Base-by-base conservation (phyloP, 139 green algal species). In the Micractinium conductrix region DNA sequence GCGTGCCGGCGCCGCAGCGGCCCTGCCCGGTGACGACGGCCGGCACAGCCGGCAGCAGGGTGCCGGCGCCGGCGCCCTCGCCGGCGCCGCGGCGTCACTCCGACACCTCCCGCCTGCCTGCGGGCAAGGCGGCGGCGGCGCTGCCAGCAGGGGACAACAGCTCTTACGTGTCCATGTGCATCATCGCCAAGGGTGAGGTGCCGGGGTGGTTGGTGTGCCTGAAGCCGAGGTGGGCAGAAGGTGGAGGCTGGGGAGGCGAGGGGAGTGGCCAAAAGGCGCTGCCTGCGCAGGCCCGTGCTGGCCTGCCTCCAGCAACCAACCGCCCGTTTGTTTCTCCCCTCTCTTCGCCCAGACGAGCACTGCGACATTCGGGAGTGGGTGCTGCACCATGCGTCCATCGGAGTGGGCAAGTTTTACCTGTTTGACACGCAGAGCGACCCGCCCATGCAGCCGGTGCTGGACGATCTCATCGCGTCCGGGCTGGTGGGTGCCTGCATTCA, bases 351-450 rank as follows among this genome's bases (percentile, higher is more conserved):
- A 82, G 76, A 82, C 28, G 76, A 82, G 58, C 76, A 82, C 76
- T 82, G 76, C 58, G 76, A 82, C 76, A 72, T 82, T 22, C 76
- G 76, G 12, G 76, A 82, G 76, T 82, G 76, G 76, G 76, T 71
- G 76, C 76, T 82, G 76, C 76, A 82, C 58, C 76, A 82, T 6
- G 76, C 76, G 48, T 50, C 37, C 38, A 42, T 78, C 26, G 70
- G 70, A 19, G 70, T 53, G 45, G 70, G 70, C 43, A 85, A 79
- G 67, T 69, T 85, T 48, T 85, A 85, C 48, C 22, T 85, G 9
- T 85, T 79, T 70, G 80, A 85, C 35, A 78, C 76, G 1, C 58
- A 71, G 62, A 71, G 45, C 5, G 38, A 42, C 5, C 45, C 33
- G 2, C 68, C 80, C 45, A 79, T 85, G 80, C 43, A 60, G 17